Conservation (phyloP, 345 rosid genomes). For the Murraya paniculata region DNA sequence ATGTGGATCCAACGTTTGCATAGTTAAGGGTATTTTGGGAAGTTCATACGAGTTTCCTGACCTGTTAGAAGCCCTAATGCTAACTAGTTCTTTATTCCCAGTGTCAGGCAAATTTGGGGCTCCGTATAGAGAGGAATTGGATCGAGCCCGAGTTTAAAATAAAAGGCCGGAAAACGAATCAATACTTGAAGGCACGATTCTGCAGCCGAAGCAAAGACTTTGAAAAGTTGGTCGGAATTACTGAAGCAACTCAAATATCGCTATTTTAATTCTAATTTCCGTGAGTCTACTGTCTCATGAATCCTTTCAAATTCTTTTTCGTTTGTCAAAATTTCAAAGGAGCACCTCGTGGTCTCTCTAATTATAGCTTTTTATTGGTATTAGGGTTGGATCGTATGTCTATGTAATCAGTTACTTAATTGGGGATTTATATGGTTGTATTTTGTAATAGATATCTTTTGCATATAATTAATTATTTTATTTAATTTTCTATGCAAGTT, state of each 20-base stretch:
- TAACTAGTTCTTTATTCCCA: not conserved
- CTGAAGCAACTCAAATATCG: not conserved
- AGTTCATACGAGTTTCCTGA: not conserved
- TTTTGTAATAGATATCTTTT: not conserved
- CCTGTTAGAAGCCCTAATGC: not conserved
- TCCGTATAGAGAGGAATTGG: not conserved
- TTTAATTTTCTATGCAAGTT: not conserved
- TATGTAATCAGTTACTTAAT: not conserved
- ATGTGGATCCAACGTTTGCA: not conserved
- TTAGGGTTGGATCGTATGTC: not conserved
- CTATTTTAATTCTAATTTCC: not conserved
- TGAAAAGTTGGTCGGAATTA: not conserved
- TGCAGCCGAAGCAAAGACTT: not conserved
- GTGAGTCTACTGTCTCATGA: not conserved
- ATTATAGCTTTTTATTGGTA: not conserved
- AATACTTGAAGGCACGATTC: not conserved
- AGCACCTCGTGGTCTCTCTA: not conserved
- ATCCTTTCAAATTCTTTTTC: not conserved
- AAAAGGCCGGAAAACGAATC: not conserved
- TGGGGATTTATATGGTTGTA: not conserved
- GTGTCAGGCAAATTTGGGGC: not conserved
- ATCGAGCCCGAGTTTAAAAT: not conserved
- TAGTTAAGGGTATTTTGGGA: not conserved
- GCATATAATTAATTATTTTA: not conserved
- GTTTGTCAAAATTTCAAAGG: not conserved